Evolutionary conservation across 768 basidiomycete species (phyloP).

Genomic region (Leucocoprinus leucothites): DNA sequence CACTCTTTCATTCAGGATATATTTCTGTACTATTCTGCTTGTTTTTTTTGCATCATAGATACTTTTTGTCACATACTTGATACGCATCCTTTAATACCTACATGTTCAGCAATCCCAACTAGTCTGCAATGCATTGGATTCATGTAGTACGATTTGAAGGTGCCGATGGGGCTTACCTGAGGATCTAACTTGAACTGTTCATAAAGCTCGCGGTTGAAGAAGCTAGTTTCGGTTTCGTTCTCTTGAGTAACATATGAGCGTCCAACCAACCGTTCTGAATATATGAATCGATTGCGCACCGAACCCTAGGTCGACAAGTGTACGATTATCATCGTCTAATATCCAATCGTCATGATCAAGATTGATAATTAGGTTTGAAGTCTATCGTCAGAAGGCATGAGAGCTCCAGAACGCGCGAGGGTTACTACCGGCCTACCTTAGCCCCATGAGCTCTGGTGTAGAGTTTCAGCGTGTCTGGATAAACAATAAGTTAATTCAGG

Average conservation of each 20-base stretch:
- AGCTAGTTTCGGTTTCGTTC: conserved; percentile 93
- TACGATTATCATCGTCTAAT: conserved; percentile 59
- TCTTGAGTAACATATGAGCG: conserved; percentile 43
- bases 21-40: conserved; percentile 14
- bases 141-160: background rate
- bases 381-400: conserved; percentile 44
- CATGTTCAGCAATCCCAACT: conserved; percentile 39
- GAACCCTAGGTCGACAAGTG: conserved; percentile 69
- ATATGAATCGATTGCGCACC: conserved; percentile 44
- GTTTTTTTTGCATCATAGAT: conserved; percentile 23
- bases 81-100: conserved; percentile 39
- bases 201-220: conserved; percentile 80
- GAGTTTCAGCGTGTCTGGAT: conserved; percentile 87
- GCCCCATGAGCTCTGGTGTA: conserved; percentile 94
- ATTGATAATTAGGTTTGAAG: conserved; percentile 97
- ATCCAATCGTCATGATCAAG: conserved; percentile 96
- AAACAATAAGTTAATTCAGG: conserved; percentile 6
- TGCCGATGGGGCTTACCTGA: conserved; percentile 43
- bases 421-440: conserved; percentile 55
- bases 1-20: conserved; percentile 12
- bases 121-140: conserved; percentile 30
- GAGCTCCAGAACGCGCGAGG: background rate
- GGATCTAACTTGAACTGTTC: conserved; percentile 82
- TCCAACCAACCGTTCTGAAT: background rate
- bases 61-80: conserved; percentile 28